Base-by-base conservation (phyloP, 495 filamentous ascomycete species). In the Lophiostoma macrostomum region DNA sequence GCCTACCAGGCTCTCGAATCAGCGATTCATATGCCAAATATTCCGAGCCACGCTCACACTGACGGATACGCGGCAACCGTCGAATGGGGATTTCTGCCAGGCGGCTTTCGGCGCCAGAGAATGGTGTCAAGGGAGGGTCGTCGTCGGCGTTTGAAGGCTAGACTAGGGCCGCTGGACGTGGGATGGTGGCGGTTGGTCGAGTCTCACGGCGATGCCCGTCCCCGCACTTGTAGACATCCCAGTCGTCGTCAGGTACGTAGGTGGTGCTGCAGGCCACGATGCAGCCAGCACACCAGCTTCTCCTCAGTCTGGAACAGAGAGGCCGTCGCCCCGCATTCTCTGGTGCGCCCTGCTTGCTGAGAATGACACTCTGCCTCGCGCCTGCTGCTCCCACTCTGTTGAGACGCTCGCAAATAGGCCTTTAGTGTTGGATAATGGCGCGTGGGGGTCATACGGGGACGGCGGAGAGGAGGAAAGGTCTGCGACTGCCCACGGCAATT, bases 201-300 rank as follows among this genome's bases (percentile, higher is more conserved):
- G 47, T 38, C 47, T 37, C 40, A 37, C 36, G 46, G 42, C 32
- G 23, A 38, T 41, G 22, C 36, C n/a, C 37, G 22, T 57, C 58
- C 58, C 58, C 58, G 58, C 58, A 62, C 48, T 56, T 49, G 36
- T 16, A 30, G 20, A 28, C 12, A 52, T 37, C 41, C 38, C 34
- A 36, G 56, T 45, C 45, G 27, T 37, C 35, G 50, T 50, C 57
- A 60, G 57, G 57, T 54, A 60, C 57, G n/a, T n/a, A n/a, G n/a
- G n/a, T n/a, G n/a, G n/a, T 54, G 50, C 48, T 44, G 29, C 42
- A 40, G n/a, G 22, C 16, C 36, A 32, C 48, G 37, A 32, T 29
- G 30, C 35, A 30, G 45, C 57, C 43, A 50, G 38, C 57, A 42
- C 45, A 60, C 30, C 37, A 3, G 19, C 16, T 31, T 44, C 13